Base-by-base conservation (phyloP, 1,284 basidiomycete species). In the Malassezia sympodialis region DNA sequence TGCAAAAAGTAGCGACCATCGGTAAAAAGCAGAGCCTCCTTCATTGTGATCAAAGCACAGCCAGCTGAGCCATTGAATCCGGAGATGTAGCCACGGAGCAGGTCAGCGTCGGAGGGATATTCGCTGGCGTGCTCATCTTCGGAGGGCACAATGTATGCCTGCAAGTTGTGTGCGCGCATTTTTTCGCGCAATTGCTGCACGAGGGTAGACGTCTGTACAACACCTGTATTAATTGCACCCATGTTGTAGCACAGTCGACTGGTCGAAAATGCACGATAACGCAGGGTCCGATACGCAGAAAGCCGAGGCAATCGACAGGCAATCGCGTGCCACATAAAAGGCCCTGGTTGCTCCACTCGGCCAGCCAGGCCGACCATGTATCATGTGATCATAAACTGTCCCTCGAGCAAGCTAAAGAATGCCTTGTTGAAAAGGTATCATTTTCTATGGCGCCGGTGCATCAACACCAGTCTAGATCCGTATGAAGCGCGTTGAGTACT, bases 1-100 rank as follows among this genome's bases (percentile, higher is more conserved):
- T 96, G 93, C 12, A 94, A 78, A 71, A 87, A 94, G 76, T 96
- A 98, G 41, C 93, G 79, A 1, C 91, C 91, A 77, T 96, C 91
- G 1, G 90, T 94, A 75, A 90, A 91, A 44, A 90, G 78, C 58
- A 80, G 83, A 0, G 66, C 72, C 43, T 67, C 56, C 31, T 53
- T 43, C 39, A 52, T 75, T 0, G 88, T 90, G 19, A 96, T 79
- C 44, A 93, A 77, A 14, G 88, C 93, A 65, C 57, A 63, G 30
- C 88, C 91, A 58, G 91, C 90, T 19, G 89, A 93, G 32, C 91
- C 93, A 58, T 82, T 88, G 77, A 96, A 96, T 11, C 88, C 88
- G 32, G 88, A 89, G 59, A 96, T 87, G 77, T 82, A 94, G 0
- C 82, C 86, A 24, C 91, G 80, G 42, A 90, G 80, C 53, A 87